Percentiles rank a stretch among this genome's conserved stretches.
Evolutionary conservation across 2,329 filamentous ascomycete genomes (phyloP).

Genomic region (Domatiomyces catenatus): DNA sequence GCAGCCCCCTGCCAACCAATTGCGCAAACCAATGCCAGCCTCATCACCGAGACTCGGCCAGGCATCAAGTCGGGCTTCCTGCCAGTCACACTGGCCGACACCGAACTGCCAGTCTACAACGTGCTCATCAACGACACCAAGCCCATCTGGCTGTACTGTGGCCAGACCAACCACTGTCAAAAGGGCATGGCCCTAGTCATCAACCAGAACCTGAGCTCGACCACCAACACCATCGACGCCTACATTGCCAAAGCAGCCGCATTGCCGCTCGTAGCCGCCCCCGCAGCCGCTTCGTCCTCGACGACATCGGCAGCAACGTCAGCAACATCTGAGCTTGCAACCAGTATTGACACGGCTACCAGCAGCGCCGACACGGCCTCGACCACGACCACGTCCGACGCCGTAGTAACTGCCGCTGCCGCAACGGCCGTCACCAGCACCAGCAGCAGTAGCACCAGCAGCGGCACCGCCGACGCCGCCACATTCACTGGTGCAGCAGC

Average conservation of each 20-base stretch:
- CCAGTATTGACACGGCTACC: neutral
- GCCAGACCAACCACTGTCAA: slow-evolving; percentile 59
- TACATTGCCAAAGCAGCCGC: slow-evolving; percentile 13
- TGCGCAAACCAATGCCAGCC: slow-evolving; percentile 29
- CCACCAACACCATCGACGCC: slow-evolving; percentile 14
- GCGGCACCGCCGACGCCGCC: slow-evolving; percentile 7
- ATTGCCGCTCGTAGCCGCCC: slow-evolving; percentile 4
- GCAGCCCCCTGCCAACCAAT: slow-evolving; percentile 54
- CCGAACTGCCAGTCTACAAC: slow-evolving; percentile 52
- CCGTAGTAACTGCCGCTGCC: too few species aligned
- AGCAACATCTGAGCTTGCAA: neutral
- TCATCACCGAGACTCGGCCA: slow-evolving; percentile 6
- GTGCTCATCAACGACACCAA: slow-evolving; percentile 52
- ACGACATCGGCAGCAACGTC: neutral
- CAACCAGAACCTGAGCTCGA: slow-evolving; percentile 31
- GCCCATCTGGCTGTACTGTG: slow-evolving; percentile 69
- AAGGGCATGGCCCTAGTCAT: slow-evolving; percentile 61
- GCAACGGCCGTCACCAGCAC: too few species aligned
- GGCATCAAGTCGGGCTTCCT: slow-evolving; percentile 46
- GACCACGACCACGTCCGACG: neutral
- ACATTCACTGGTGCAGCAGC: slow-evolving; percentile 13
- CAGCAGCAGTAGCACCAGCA: slow-evolving; percentile 1
- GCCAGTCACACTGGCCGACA: slow-evolving; percentile 34
- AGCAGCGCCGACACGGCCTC: slow-evolving; percentile 1
- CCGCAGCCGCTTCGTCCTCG: neutral